Evolutionary conservation across 78 protist species (phyloP), one percentile per base, ranked within the genome.

Genomic region (Dictyostelium citrinum): DNA sequence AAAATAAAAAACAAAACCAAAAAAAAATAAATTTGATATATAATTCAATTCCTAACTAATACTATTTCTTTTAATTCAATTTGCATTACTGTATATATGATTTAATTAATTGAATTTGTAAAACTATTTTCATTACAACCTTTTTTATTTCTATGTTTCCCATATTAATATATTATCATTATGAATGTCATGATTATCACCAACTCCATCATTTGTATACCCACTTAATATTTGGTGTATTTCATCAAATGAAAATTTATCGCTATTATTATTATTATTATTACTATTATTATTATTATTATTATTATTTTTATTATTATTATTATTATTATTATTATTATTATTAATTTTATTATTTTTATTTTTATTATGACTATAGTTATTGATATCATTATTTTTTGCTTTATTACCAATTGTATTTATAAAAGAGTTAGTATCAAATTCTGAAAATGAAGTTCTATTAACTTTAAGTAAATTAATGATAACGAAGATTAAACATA

Each of bases 401-500:
- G 8, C 0, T 6, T 61, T 61, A 20, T 55, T 55, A 55, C n/a
- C 64, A 55, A 55, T 55, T 16, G 64, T 55, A 55, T 55, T 55
- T 6, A 55, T 55, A 55, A 55, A 55, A 55, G 64, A 55, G 12
- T 24, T 60, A 8, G 3, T 64, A 64, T 78, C 70, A 27, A 80
- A 35, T 35, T 80, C 29, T 6, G 64, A 55, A 20, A 80, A 55
- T 55, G 84, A 55, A 46, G 29, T 58, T 55, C 72, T 80, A 58
- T 80, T 80, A 11, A 55, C 75, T 80, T 80, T 80, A 12, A 80
- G 2, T 80, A 80, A 31, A 20, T 80, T 80, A 22, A 24, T 17
- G 20, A 80, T 35, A 9, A 80, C 72, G 2, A 80, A 24, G 9
- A 35, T 27, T 33, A 80, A 80, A 58, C 84, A 55, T 4, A 61